Percentiles rank a stretch among this genome's conserved stretches.
Evolutionary conservation across 805 yeast species (phyloP).

Genomic region (Metschnikowia arizonensis): DNA sequence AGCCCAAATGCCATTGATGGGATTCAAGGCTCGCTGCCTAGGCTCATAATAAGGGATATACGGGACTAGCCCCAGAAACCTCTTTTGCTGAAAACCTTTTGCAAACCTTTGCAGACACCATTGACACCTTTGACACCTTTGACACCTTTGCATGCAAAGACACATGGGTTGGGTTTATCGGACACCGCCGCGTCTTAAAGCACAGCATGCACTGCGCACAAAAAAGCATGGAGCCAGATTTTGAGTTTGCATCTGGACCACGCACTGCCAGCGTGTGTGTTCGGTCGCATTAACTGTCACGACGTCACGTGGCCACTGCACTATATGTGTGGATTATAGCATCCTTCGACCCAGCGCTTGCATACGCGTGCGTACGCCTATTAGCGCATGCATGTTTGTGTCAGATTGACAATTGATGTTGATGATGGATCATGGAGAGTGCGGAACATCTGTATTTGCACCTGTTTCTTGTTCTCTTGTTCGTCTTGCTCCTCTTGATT

Average conservation of each 20-base stretch:
- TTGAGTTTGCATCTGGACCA: conserved; percentile 2
- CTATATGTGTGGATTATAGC: not conserved
- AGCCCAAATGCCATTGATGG: not conserved
- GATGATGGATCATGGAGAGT: too few species aligned
- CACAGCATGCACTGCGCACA: conserved; percentile 7
- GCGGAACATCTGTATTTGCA: too few species aligned
- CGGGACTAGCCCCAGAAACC: too few species aligned
- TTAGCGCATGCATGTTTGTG: conserved; percentile 5
- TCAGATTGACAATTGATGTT: conserved; percentile 2
- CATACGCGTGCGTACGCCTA: conserved; percentile 6
- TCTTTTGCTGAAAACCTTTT: too few species aligned
- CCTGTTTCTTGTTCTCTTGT: too few species aligned
- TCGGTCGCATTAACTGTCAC: conserved; percentile 1
- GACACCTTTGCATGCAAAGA: not conserved
- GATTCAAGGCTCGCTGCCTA: too few species aligned
- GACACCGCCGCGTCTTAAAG: conserved; percentile 1
- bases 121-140: not conserved
- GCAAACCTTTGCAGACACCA: too few species aligned
- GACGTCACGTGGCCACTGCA: conserved; percentile 3
- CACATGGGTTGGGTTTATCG: not conserved
- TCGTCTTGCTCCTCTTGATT: too few species aligned
- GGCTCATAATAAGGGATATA: too few species aligned
- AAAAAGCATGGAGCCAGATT: conserved; percentile 5
- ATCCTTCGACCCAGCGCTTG: conserved; percentile 1
- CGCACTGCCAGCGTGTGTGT: conserved; percentile 6